Evolutionary conservation across 2,329 filamentous ascomycete species (phyloP), one percentile per base, ranked within the genome.

Genomic region (Thelonectria blattea): DNA sequence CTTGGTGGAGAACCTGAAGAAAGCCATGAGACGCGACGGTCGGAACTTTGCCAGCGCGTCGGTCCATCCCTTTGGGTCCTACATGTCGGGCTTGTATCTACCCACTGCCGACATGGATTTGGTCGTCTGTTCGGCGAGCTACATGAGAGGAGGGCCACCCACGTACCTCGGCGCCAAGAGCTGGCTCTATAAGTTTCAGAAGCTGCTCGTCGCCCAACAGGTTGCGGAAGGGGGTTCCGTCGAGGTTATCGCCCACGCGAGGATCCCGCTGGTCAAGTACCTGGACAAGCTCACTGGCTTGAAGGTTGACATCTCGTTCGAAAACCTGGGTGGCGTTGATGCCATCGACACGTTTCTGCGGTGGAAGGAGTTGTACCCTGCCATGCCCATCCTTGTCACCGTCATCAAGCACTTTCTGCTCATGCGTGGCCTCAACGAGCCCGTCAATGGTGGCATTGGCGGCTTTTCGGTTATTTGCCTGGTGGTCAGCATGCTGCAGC

Each of bases 401-500:
- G 74, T 98, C 24, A 85, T 99, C 77, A 99, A 99, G 79, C 95
- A 99, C 67, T 93, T 96, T 61, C 80, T 99, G 24, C 83, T 91
- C 39, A 96, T 99, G 87, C 88, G 93, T 62, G 91, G 89, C 1
- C 81, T 97, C 53, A 97, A 97, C 68, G 95, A 99, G 75, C 93
- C 96, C 4, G 90, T 91, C 42, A 91, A 88, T 62, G 95, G 95
- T 57, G 95, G 95, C 3, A 87, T 99, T 53, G 95, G 95, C 55
- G 95, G 95, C 3, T 98, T 97, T 73, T 92, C 93, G 1, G 90
- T 96, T 65, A 97, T 94, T 57, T 99, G 95, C 79, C 82, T 99
- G 63, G 91, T 97, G 6, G 91, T 95, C 60, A 95, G 91, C 79
- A 88, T 97, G 75, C 79, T 98, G 48, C 91, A 97, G 73, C 82